phyloP scores from a whole-genome alignment of 805 yeast genomes.

The Starmera quercuum region DNA sequence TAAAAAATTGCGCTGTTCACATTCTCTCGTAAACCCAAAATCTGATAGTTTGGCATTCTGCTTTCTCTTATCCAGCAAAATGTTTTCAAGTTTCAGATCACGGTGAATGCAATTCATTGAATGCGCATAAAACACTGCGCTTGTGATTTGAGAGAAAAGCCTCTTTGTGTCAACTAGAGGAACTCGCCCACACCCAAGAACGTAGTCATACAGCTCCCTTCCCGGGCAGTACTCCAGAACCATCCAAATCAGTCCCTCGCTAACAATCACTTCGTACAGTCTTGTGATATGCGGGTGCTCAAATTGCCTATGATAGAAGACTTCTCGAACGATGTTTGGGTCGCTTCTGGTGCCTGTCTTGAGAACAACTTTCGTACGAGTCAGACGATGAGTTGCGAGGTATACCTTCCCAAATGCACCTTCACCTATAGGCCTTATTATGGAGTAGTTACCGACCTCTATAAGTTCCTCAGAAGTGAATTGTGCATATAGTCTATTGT shows the following conservation, averaged over 20 bases:
- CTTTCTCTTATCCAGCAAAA: slow-evolving; percentile 48
- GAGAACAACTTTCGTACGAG: slow-evolving; percentile 73
- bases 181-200: slow-evolving; percentile 44
- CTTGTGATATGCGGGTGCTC: slow-evolving; percentile 78
- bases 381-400: slow-evolving; percentile 69
- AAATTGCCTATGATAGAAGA: slow-evolving; percentile 79
- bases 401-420: slow-evolving; percentile 93
- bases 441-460: slow-evolving; percentile 76
- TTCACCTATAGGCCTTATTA: slow-evolving; percentile 73
- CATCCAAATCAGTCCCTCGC: slow-evolving; percentile 78
- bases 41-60: slow-evolving; percentile 73
- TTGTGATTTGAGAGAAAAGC: slow-evolving; percentile 55
- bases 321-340: slow-evolving; percentile 84
- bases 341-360: slow-evolving; percentile 74
- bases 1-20: slow-evolving; percentile 44
- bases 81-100: slow-evolving; percentile 78
- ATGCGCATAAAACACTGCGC: slow-evolving; percentile 65
- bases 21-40: slow-evolving; percentile 90
- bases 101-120: slow-evolving; percentile 73
- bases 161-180: slow-evolving; percentile 41
- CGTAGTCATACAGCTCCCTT: slow-evolving; percentile 63
- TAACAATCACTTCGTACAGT: slow-evolving; percentile 77
- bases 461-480: slow-evolving; percentile 39
- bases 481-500: slow-evolving; percentile 47
- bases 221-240: slow-evolving; percentile 87